Evolutionary conservation across 2,329 filamentous ascomycete genomes (phyloP).

Genomic region (Ploettnerulaceae sp.): DNA sequence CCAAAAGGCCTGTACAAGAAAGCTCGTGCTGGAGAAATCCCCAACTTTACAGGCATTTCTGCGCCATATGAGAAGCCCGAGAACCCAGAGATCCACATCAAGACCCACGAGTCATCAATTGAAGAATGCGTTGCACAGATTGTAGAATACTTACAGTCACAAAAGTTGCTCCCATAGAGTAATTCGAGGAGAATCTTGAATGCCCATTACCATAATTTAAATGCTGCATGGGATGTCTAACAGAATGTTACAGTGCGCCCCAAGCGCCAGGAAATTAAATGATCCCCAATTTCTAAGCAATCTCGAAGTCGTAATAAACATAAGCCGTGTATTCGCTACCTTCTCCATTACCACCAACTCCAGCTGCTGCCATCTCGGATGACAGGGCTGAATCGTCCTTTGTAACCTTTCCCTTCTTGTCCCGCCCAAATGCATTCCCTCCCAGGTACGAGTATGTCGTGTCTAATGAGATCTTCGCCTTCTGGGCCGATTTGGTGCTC

Average conservation of each 20-base stretch:
- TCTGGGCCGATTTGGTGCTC: constrained; percentile 74
- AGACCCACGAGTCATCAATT: constrained; percentile 74
- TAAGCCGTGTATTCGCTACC: constrained; percentile 88
- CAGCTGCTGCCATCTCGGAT: constrained; percentile 78
- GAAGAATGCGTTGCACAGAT: constrained; percentile 88
- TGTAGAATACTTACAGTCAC: constrained; percentile 67
- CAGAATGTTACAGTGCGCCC: constrained; percentile 25
- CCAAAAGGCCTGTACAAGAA: constrained; percentile 99
- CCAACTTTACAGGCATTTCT: constrained; percentile 94
- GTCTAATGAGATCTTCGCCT: constrained; percentile 75
- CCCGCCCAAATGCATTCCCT: constrained; percentile 86
- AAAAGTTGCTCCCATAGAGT: constrained; percentile 50
- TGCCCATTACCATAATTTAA: neutral
- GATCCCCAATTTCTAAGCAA: constrained; percentile 39
- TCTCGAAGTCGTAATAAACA: constrained; percentile 93
- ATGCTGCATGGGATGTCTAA: constrained; percentile 13
- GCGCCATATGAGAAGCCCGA: constrained; percentile 91
- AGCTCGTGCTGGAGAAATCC: constrained; percentile 87
- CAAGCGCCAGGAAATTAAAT: constrained; percentile 5
- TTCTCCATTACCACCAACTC: constrained; percentile 56
- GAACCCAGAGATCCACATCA: constrained; percentile 81
- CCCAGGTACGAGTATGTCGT: constrained; percentile 84
- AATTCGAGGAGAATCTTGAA: constrained; percentile 12
- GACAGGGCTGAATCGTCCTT: constrained; percentile 81
- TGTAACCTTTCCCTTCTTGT: constrained; percentile 87